A percentile compares a stretch with the other conserved stretches of the same genome.
phyloP scores from a whole-genome alignment of 2,329 filamentous ascomycete species.

The Alternaria consortialis region DNA sequence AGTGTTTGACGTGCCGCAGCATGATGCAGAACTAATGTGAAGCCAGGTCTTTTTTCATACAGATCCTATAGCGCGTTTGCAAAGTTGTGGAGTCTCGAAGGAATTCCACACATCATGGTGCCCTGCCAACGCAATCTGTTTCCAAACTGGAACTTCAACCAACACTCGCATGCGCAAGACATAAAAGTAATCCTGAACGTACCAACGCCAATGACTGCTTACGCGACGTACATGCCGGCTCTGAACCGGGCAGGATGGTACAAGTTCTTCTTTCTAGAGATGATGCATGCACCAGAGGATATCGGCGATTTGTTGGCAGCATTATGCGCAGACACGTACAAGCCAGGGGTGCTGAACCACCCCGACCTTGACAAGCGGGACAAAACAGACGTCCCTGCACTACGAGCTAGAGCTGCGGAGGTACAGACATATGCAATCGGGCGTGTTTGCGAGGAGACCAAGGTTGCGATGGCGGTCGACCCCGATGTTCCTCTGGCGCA shows the following conservation, averaged over 20 bases:
- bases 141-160: constrained; percentile 44
- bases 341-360: constrained; percentile 42
- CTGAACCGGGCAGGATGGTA: constrained; percentile 50
- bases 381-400: constrained; percentile 28
- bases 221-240: constrained; percentile 45
- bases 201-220: constrained; percentile 14
- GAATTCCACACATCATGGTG: constrained; percentile 48
- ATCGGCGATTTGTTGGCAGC: constrained; percentile 39
- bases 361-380: constrained; percentile 45
- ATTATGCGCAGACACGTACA: constrained; percentile 45
- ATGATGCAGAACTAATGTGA: constrained; percentile 1
- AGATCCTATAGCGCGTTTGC: constrained; percentile 42
- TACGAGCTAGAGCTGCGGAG: constrained; percentile 36
- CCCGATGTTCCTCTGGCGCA: constrained; percentile 13
- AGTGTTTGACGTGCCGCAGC: constrained; percentile 11
- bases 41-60: constrained; percentile 40
- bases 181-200: constrained; percentile 28
- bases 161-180: constrained; percentile 34
- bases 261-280: constrained; percentile 47
- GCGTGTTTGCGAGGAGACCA: constrained; percentile 42
- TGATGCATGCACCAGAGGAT: constrained; percentile 37
- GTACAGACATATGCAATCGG: constrained; percentile 37
- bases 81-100: constrained; percentile 45
- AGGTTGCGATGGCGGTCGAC: constrained; percentile 34
- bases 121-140: constrained; percentile 37